phyloP scores from a whole-genome alignment of 202 grass and related monocot species.

The Bolboschoenoplectus hybrid region DNA sequence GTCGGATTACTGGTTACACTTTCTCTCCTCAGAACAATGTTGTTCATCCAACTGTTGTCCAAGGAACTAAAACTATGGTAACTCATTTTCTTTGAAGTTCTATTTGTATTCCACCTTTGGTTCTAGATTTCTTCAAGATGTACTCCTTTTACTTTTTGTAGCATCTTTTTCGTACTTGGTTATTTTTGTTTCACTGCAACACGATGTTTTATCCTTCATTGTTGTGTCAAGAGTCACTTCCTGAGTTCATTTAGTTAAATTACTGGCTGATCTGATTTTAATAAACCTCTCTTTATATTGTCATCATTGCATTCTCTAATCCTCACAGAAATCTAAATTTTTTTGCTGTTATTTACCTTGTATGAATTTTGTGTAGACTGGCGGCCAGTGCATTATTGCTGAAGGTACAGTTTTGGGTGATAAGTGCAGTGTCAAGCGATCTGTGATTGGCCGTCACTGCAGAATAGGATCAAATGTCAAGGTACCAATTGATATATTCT shows the following conservation, averaged over 20 bases:
- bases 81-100: conserved; percentile 41
- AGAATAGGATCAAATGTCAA: conserved; percentile 98
- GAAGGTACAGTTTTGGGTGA: conserved; percentile 96
- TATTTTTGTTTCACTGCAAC: background rate
- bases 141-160: background rate
- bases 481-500: conserved; percentile 50
- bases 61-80: conserved; percentile 95
- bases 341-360: conserved; percentile 41
- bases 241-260: background rate
- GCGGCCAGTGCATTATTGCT: conserved; percentile 92
- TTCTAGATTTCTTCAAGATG: conserved; percentile 12
- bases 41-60: conserved; percentile 76
- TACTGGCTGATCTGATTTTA: conserved; percentile 35
- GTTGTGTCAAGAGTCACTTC: background rate
- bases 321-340: conserved; percentile 30
- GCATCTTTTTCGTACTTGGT: background rate
- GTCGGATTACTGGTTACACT: conserved; percentile 83
- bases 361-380: conserved; percentile 57
- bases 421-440: conserved; percentile 96
- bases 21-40: conserved; percentile 95
- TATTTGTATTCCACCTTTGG: background rate
- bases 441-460: conserved; percentile 94
- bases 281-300: background rate
- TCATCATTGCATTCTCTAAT: conserved; percentile 25
- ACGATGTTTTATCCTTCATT: background rate